Evolutionary conservation across 371 early-diverging fungal genomes (phyloP), one percentile per base, ranked within the genome.

Genomic region (Rhizopus delemar): DNA sequence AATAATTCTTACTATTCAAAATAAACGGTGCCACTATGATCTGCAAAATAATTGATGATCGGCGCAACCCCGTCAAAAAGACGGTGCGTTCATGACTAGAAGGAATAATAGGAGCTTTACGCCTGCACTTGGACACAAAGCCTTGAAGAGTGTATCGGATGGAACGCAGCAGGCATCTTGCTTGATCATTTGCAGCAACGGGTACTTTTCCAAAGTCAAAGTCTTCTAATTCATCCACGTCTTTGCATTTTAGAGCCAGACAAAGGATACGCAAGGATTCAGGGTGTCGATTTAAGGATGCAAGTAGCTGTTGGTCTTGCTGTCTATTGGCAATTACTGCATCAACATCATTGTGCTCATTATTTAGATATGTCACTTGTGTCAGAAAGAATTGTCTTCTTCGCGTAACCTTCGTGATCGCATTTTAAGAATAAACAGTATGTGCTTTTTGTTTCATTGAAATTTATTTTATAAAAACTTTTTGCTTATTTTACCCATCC

Each of bases 211-310:
- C 49, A 48, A 58, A 60, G 48, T 46, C 16, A 49, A 53, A 60
- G 38, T 60, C 54, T 46, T 60, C 46, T 60, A 53, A 60, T 60
- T 60, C 54, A 53, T 60, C 46, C 36, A 33, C 32, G 54, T 60
- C 54, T 60, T 53, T 60, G 60, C 53, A 48, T 53, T 53, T 60
- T 49, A 60, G 33, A 53, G 54, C 60, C 54, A 60, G 41, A 53
- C 13, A 54, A 48, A 60, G 28, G 54, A 60, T 49, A 53, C 60
- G 54, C 39, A 60, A 53, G 49, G 59, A 51, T 51, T 38, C 52
- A 51, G 31, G 33, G 51, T 51, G 16, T 32, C 56, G 56, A 46
- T 48, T 38, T 48, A 56, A 56, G 35, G 56, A 56, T 56, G 22
- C 15, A 56, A 57, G 50, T 57, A 48, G 50, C 57, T 41, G 57